Evolutionary conservation across 306 rosid genomes (phyloP), one percentile per base, ranked within the genome.

Genomic region (Lablab purpureus): DNA sequence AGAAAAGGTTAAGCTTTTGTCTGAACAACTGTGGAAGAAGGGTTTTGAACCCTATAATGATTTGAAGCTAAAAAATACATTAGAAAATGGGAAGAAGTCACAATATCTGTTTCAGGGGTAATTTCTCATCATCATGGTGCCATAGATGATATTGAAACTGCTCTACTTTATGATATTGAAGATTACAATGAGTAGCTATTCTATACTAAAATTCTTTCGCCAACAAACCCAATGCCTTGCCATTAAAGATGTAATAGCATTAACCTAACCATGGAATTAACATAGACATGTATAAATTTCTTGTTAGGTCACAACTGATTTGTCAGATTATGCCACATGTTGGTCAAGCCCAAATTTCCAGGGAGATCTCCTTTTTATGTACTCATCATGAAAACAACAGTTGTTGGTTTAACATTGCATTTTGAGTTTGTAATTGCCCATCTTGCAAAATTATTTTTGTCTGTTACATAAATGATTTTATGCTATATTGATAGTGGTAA

Each of bases 381-480:
- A 63, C 65, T 65, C 67, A 50, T 59, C 60, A n/a, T 37, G 34
- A 43, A n/a, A 74, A 60, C 70, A 13, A 22, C 17, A 6, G 5
- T 36, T 50, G 28, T 15, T 32, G 36, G n/a, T 43, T 77, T 67
- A 8, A 27, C 49, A n/a, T 67, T 13, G 14, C n/a, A 69, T 58
- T 19, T 40, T 17, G 66, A 66, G 28, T 77, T 66, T 18, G 27
- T 50, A 22, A 77, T 36, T 51, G 43, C 30, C 41, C 40, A 45
- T 63, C 13, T 67, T 27, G 75, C 43, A 67, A 67, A 78, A n/a
- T 55, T 28, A 51, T 63, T 47, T 77, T 47, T 77, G 45, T 54
- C 2, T 50, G 7, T 21, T n/a, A 36, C 22, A 23, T 76, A 22
- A 51, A 19, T 46, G n/a, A 55, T 23, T 23, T 73, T 34, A 36